Percentiles rank a stretch among this genome's conserved stretches.
Conservation (phyloP, 305 asterid species). For the Fraxinus sp. region DNA sequence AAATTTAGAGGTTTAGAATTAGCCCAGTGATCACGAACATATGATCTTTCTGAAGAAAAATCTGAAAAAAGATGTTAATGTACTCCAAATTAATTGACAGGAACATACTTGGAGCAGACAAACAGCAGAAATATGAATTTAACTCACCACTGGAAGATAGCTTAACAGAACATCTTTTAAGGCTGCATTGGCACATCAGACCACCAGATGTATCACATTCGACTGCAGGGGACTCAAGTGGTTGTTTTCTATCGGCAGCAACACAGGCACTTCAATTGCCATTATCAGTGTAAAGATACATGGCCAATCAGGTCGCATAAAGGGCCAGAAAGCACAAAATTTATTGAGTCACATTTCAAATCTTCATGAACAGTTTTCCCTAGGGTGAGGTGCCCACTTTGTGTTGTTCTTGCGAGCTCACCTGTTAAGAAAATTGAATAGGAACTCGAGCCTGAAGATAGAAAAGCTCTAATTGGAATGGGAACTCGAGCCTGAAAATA, state of each 20-base stretch:
- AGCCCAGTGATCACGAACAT: constrained; percentile 21
- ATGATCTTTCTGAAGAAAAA: constrained; percentile 37
- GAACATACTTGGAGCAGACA: neutral
- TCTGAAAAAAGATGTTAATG: constrained; percentile 28
- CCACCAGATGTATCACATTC: constrained; percentile 36
- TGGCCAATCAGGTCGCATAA: constrained; percentile 34
- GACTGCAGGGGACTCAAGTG: constrained; percentile 32
- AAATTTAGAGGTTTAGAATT: constrained; percentile 44
- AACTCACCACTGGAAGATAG: constrained; percentile 50
- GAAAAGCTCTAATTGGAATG: too few species aligned
- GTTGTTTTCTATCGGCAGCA: constrained; percentile 28
- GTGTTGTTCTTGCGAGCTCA: too few species aligned
- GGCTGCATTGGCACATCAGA: constrained; percentile 32
- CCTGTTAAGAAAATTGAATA: too few species aligned
- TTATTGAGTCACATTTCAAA: constrained; percentile 28
- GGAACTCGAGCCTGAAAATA: too few species aligned
- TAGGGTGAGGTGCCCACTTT: constrained; percentile 14
- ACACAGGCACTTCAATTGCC: constrained; percentile 31
- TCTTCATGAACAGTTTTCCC: constrained; percentile 41
- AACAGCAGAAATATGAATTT: neutral
- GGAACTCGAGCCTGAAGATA: too few species aligned
- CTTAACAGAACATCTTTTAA: constrained; percentile 29
- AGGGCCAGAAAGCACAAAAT: constrained; percentile 32
- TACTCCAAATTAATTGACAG: neutral
- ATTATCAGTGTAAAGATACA: constrained; percentile 26